Percentiles rank a stretch among this genome's conserved stretches.
Conservation (phyloP, 2,329 filamentous ascomycete genomes). For the Fusarium sp. region DNA sequence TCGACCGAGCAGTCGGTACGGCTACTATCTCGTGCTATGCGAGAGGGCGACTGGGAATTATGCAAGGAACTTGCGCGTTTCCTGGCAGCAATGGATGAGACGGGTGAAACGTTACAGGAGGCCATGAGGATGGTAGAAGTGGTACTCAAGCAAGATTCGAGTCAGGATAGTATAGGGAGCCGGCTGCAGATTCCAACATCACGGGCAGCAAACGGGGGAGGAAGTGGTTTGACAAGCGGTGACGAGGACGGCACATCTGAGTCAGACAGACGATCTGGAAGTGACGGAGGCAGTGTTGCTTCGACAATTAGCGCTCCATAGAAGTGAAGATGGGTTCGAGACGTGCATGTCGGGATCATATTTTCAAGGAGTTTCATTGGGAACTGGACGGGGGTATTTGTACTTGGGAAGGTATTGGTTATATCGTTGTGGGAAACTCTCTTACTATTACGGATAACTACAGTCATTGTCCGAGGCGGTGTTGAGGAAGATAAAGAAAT, state of each 20-base stretch:
- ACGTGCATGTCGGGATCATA: conserved; percentile 10
- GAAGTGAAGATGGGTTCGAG: conserved; percentile 10
- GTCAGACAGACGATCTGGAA: conserved; percentile 50
- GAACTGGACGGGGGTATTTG: conserved; percentile 12
- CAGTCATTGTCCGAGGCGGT: background rate
- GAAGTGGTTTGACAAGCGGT: conserved; percentile 42
- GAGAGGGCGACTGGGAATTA: conserved; percentile 90
- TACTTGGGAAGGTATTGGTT: conserved; percentile 11
- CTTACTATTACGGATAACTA: background rate
- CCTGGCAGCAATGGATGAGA: conserved; percentile 88
- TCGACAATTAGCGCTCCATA: conserved; percentile 47
- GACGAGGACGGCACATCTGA: conserved; percentile 49
- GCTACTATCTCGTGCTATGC: conserved; percentile 80
- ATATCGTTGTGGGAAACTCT: background rate
- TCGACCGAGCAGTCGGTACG: conserved; percentile 82
- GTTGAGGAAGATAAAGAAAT: conserved; percentile 3
- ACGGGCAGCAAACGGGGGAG: conserved; percentile 46
- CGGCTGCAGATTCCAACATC: conserved; percentile 48
- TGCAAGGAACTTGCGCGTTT: conserved; percentile 97
- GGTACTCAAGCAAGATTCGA: conserved; percentile 44
- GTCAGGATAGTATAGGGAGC: conserved; percentile 41
- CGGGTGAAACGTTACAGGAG: conserved; percentile 78
- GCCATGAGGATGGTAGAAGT: conserved; percentile 71
- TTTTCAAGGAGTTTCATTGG: conserved; percentile 29
- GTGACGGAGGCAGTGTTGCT: conserved; percentile 51